Base-by-base conservation (phyloP, 1,284 basidiomycete genomes). In the Malassezia globosa region DNA sequence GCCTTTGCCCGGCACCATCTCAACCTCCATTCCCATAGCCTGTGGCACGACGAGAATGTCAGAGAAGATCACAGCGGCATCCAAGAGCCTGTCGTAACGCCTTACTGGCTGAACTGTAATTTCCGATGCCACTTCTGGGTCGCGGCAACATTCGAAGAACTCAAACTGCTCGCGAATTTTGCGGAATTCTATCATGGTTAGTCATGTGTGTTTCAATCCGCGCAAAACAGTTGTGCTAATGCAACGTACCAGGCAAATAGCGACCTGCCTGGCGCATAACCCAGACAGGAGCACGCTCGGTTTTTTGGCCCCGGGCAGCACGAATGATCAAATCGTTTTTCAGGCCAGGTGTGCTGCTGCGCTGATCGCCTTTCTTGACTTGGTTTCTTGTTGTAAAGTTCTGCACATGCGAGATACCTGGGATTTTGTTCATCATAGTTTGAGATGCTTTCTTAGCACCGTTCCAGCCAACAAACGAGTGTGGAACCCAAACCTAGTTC, bases 231-330 rank as follows among this genome's bases (percentile, higher is more conserved):
- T n/a, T n/a, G n/a, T n/a, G n/a, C n/a, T n/a, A n/a, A n/a, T n/a
- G n/a, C n/a, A 25, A 73, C 77, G 73, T 65, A 87, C 87, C 89
- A 73, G 89, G 89, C 42, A 95, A 80, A 74, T 94, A 94, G 46
- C 90, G 80, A 37, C 92, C 90, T 18, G 94, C 94, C 72, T 99
- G 92, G 26, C 94, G 81, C 92, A 99, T 99, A 54, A 96, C 85
- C 92, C 92, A 99, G 54, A 94, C 88, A 11, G 92, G 92, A 2
- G 92, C 87, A 50, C 87, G 81, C 66, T 87, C 84, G 0, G 88
- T 90, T 72, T 80, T 77, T 74, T 92, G 82, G 11, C 88, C 87
- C 72, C 80, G 75, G 44, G 92, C 90, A 44, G 92, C 90, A 33
- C 88, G 81, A 50, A 97, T 74, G 38, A 95, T 73, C 45, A 95